Percentiles rank a stretch among this genome's conserved stretches.
These are phyloP conservation scores for Sporothrix brasiliensis DNA, from an alignment of 2,329 filamentous ascomycete genomes.

Conservation along the genomic window DNA sequence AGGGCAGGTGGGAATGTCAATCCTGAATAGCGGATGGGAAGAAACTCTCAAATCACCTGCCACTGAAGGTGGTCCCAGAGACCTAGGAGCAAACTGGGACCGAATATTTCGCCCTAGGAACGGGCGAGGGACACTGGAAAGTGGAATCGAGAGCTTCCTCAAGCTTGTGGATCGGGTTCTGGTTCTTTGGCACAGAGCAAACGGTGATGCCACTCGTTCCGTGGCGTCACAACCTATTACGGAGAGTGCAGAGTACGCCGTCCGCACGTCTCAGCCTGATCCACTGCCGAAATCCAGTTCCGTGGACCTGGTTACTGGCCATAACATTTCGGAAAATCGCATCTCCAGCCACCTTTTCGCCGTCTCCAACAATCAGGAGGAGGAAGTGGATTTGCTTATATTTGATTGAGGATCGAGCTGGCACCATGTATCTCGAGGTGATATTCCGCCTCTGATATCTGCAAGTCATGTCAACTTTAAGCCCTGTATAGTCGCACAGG, in stretches of 20 bases:
- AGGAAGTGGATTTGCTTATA: conserved; percentile 20
- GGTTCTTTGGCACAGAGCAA: background rate
- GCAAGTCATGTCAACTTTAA: no score
- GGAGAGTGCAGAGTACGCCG: background rate
- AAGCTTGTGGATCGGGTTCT: background rate
- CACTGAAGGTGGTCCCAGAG: background rate
- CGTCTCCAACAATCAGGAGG: background rate
- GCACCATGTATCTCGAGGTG: background rate
- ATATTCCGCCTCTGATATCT: background rate
- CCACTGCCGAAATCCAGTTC: background rate
- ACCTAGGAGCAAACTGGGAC: conserved; percentile 31
- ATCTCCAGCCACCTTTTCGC: background rate
- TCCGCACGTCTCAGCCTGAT: background rate
- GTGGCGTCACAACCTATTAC: background rate
- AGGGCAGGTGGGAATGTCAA: conserved; percentile 18
- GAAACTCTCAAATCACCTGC: conserved; percentile 23
- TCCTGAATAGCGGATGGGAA: conserved; percentile 28
- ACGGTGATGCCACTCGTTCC: background rate
- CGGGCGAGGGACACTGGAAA: background rate
- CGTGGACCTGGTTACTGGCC: background rate
- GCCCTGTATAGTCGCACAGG: background rate
- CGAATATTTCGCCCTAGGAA: conserved; percentile 29
- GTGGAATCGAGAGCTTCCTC: conserved; percentile 31
- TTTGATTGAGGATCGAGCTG: conserved; percentile 11
- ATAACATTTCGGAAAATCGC: no score